These are phyloP conservation scores for Monilinia fructicola DNA, from an alignment of 2,329 filamentous ascomycete species.

Conservation along the genomic window DNA sequence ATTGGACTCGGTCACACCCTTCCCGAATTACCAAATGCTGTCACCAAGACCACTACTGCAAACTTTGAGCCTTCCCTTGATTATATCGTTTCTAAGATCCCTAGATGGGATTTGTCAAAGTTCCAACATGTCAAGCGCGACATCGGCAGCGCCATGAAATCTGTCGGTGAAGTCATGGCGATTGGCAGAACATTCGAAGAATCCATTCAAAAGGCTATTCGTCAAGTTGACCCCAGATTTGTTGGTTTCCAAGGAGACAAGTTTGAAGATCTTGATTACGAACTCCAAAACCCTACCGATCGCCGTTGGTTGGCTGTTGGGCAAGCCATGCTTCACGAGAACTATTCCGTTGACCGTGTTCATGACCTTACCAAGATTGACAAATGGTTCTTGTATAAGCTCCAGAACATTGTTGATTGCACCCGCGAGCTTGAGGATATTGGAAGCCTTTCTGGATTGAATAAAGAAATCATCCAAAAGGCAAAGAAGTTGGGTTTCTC, in stretches of 20 bases:
- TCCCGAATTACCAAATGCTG: constrained; percentile 93
- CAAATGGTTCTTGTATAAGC: constrained; percentile 99
- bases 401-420: constrained; percentile 94
- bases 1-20: constrained; percentile 95
- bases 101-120: constrained; percentile 96
- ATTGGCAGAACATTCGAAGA: constrained; percentile 98
- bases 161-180: constrained; percentile 98
- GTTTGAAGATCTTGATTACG: constrained; percentile 89
- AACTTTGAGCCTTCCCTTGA: constrained; percentile 98
- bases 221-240: constrained; percentile 90
- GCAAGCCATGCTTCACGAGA: constrained; percentile 96
- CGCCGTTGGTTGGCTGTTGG: constrained; percentile 96
- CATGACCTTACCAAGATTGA: constrained; percentile 98
- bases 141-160: constrained; percentile 98
- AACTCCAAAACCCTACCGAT: constrained; percentile 89
- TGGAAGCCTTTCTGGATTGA: constrained; percentile 78
- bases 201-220: constrained; percentile 98
- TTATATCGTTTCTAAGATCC: constrained; percentile 98
- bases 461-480: constrained; percentile 83
- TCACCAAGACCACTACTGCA: constrained; percentile 97
- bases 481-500: constrained; percentile 98
- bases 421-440: constrained; percentile 81
- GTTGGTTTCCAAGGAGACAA: constrained; percentile 93
- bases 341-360: constrained; percentile 87
- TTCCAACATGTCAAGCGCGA: constrained; percentile 98